These are phyloP conservation scores for Raffaelea albimanens DNA, from an alignment of 2,329 filamentous ascomycete genomes.

Conservation along the genomic window DNA sequence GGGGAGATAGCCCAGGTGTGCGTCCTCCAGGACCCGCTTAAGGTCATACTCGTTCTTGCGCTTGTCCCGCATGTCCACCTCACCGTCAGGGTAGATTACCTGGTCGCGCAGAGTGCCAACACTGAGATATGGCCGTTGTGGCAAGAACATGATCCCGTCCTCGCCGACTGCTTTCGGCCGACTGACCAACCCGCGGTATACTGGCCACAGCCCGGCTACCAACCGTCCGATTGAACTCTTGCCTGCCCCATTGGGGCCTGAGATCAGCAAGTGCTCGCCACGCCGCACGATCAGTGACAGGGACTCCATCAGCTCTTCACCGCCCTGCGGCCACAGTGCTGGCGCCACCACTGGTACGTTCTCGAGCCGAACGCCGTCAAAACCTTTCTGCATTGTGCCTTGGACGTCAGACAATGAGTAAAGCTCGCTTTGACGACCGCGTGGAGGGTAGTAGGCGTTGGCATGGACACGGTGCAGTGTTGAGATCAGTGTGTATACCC, in stretches of 20 bases:
- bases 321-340: constrained; percentile 76
- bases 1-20: constrained; percentile 78
- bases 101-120: constrained; percentile 91
- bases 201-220: constrained; percentile 88
- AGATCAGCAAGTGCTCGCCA: constrained; percentile 90
- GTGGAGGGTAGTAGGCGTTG: constrained; percentile 64
- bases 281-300: constrained; percentile 82
- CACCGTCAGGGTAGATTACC: constrained; percentile 94
- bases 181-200: constrained; percentile 86
- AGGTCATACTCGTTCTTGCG: constrained; percentile 72
- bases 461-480: constrained; percentile 91
- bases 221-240: constrained; percentile 84
- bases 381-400: constrained; percentile 88
- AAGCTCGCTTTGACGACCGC: constrained; percentile 59
- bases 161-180: constrained; percentile 70
- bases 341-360: constrained; percentile 90
- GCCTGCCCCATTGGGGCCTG: constrained; percentile 87
- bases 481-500: constrained; percentile 91
- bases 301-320: constrained; percentile 82
- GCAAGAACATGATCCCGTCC: constrained; percentile 97
- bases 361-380: constrained; percentile 87
- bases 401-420: constrained; percentile 88
- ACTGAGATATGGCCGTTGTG: constrained; percentile 85
- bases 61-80: constrained; percentile 82
- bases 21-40: constrained; percentile 68